Evolutionary conservation across 2,329 filamentous ascomycete genomes (phyloP).

Genomic region (Colletotrichum kahawae): DNA sequence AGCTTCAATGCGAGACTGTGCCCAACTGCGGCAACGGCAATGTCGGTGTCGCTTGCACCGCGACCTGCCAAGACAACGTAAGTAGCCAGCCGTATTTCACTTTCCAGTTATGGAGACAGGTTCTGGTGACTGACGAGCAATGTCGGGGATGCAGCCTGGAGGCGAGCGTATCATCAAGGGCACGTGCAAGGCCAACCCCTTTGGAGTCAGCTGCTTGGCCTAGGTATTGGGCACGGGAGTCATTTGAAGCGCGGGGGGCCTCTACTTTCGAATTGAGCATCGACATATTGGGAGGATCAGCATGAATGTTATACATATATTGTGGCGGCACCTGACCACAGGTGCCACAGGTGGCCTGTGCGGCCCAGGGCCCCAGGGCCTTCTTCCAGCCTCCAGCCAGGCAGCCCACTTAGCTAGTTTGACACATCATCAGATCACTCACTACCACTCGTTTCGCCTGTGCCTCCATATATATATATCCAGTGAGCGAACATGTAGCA

Average conservation of each 20-base stretch:
- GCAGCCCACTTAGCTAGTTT: too few relatives aligned
- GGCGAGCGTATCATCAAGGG: not conserved
- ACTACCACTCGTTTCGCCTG: too few relatives aligned
- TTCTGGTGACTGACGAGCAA: not conserved
- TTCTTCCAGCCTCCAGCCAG: too few relatives aligned
- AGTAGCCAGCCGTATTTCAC: not conserved
- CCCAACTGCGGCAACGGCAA: not conserved
- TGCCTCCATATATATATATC: not conserved
- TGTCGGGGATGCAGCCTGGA: not conserved
- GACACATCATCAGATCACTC: too few relatives aligned
- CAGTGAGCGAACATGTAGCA: not conserved
- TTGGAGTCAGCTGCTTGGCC: not conserved
- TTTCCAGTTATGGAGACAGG: too few relatives aligned
- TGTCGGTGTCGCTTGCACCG: not conserved
- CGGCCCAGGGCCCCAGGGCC: too few relatives aligned
- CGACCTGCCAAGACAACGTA: not conserved
- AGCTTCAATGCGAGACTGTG: not conserved
- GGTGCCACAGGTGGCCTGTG: too few relatives aligned
- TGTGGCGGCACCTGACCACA: too few relatives aligned
- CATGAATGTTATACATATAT: not conserved
- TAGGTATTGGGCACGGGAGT: not conserved
- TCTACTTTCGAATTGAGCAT: not conserved
- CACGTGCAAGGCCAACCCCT: not conserved
- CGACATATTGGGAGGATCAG: not conserved
- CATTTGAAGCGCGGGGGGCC: not conserved